Evolutionary conservation across 2,329 filamentous ascomycete genomes (phyloP).

Genomic region (Botryotinia globosa): DNA sequence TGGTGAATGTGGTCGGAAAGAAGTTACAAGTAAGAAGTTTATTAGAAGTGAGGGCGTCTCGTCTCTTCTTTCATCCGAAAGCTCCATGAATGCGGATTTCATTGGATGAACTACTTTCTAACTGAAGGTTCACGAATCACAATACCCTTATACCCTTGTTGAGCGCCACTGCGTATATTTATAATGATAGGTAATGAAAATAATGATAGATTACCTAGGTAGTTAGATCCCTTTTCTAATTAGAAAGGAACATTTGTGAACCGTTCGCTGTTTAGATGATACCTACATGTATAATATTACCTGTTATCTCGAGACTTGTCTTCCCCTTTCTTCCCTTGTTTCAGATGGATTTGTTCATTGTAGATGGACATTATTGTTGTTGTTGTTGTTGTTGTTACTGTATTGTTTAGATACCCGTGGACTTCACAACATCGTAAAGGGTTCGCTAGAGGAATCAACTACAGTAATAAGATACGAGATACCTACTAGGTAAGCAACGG

Average conservation of each 20-base stretch:
- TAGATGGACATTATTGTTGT: not conserved
- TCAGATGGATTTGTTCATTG: not conserved
- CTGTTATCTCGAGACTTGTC: not conserved
- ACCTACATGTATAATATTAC: not conserved
- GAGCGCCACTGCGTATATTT: conserved; percentile 19
- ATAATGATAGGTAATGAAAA: too few species aligned
- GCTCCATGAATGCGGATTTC: conserved; percentile 8
- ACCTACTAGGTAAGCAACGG: too few species aligned
- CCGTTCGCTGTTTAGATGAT: not conserved
- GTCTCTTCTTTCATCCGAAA: conserved; percentile 12
- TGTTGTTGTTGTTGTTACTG: too few species aligned
- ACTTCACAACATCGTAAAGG: not conserved
- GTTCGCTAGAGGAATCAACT: not conserved
- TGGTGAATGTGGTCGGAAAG: not conserved
- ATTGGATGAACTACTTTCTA: conserved; percentile 13
- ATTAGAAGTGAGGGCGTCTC: not conserved
- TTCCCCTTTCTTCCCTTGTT: not conserved
- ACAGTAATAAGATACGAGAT: not conserved
- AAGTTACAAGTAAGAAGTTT: not conserved
- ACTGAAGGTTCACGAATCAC: not conserved
- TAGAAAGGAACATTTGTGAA: not conserved
- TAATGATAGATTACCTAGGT: conserved; percentile 10
- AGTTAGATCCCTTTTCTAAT: conserved; percentile 7
- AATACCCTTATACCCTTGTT: conserved; percentile 4
- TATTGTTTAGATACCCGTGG: not conserved